Evolutionary conservation across 768 basidiomycete species (phyloP).

Genomic region (Podaxis carcinomalis): DNA sequence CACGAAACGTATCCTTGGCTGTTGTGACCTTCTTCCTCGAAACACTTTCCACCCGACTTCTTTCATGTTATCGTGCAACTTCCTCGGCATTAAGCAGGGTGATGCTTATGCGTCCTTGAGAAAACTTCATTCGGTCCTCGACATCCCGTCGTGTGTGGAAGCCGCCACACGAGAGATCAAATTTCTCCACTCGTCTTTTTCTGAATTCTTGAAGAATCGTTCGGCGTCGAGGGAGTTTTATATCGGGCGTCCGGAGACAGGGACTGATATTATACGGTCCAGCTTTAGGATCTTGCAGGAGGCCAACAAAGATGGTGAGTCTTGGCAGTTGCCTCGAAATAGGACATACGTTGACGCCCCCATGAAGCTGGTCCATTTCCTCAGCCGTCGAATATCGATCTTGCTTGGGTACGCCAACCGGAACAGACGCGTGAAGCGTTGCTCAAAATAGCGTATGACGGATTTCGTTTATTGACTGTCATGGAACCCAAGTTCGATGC

Average conservation of each 20-base stretch:
- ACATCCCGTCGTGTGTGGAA: not conserved
- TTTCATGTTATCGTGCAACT: slow-evolving; percentile 4
- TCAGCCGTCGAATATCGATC: not conserved
- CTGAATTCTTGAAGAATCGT: not conserved
- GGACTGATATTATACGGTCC: not conserved
- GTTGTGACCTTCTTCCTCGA: not conserved
- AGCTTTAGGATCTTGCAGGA: slow-evolving; percentile 2
- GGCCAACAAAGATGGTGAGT: not conserved
- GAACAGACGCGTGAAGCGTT: not conserved
- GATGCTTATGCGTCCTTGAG: not conserved
- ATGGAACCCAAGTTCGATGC: not conserved
- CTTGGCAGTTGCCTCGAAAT: not conserved
- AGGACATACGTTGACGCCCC: not conserved
- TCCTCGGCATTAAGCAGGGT: not conserved
- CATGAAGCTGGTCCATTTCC: not conserved
- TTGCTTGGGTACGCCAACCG: not conserved
- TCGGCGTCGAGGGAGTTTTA: not conserved
- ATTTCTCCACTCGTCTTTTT: slow-evolving; percentile 4
- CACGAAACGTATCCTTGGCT: slow-evolving; percentile 1
- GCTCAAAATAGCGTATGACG: not conserved
- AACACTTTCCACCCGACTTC: not conserved
- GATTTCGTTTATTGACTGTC: not conserved
- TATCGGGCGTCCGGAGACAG: not conserved
- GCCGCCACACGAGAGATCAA: not conserved
- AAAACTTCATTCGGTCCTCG: slow-evolving; percentile 3